Percentiles rank a stretch among this genome's conserved stretches.
These are phyloP conservation scores for Blastobotrys attinorum DNA, from an alignment of 805 yeast species.

Conservation along the genomic window DNA sequence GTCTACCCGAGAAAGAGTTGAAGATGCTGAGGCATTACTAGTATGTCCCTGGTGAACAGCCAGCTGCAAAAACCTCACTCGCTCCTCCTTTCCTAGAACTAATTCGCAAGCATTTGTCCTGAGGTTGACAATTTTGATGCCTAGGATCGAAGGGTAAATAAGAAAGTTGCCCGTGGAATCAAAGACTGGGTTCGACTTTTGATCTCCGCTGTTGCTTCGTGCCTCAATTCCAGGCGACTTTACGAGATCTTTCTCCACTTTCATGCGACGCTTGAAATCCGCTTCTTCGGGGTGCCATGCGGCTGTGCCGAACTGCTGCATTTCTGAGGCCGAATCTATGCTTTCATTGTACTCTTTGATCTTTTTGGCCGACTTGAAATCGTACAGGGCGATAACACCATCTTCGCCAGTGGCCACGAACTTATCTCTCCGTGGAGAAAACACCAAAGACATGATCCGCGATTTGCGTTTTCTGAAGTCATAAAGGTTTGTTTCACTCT, in stretches of 20 bases:
- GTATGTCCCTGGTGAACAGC: conserved; percentile 29
- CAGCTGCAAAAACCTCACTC: conserved; percentile 22
- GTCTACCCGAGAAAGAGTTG: conserved; percentile 15
- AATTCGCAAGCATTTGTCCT: conserved; percentile 20
- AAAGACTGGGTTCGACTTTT: conserved; percentile 19
- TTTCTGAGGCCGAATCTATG: conserved; percentile 18
- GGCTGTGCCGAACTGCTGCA: conserved; percentile 23
- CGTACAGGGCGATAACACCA: conserved; percentile 28
- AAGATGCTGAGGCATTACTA: conserved; percentile 14
- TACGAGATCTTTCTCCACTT: conserved; percentile 20
- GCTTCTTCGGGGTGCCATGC: conserved; percentile 15
- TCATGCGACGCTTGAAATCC: conserved; percentile 25
- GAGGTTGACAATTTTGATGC: conserved; percentile 27
- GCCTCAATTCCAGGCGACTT: conserved; percentile 5
- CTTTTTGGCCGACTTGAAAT: conserved; percentile 30
- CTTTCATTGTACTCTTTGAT: conserved; percentile 27
- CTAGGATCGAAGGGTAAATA: conserved; percentile 24
- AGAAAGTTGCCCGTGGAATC: conserved; percentile 27
- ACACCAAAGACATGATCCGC: conserved; percentile 17
- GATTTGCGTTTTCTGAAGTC: conserved; percentile 31
- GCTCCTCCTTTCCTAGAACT: conserved; percentile 27
- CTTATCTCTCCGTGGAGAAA: conserved; percentile 24
- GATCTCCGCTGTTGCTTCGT: neutral
- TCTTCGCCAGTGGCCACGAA: conserved; percentile 29
- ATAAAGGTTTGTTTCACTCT: conserved; percentile 35